These are phyloP conservation scores for Fusarium sp. DNA, from an alignment of 2,329 filamentous ascomycete species.

Conservation along the genomic window DNA sequence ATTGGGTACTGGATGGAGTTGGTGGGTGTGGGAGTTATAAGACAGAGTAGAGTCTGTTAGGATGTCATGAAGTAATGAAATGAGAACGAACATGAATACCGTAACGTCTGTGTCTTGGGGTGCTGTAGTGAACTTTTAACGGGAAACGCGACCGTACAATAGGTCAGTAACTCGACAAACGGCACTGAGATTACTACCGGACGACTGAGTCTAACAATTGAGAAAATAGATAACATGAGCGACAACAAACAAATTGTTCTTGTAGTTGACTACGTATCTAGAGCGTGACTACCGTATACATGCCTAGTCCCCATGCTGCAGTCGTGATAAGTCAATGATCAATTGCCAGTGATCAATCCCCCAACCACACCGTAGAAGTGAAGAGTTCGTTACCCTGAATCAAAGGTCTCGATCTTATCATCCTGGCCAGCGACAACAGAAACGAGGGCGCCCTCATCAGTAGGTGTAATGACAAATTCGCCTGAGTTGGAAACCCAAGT, in stretches of 20 bases:
- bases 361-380: too few species aligned
- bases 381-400: background rate
- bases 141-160: too few species aligned
- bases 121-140: background rate
- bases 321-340: too few species aligned
- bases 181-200: too few species aligned
- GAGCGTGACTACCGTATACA: too few species aligned
- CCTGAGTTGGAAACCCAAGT: background rate
- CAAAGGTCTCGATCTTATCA: background rate
- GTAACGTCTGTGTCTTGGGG: background rate
- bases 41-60: background rate
- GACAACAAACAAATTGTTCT: too few species aligned
- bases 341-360: too few species aligned
- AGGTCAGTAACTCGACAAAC: too few species aligned
- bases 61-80: constrained; percentile 3
- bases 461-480: background rate
- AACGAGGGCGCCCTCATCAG: background rate
- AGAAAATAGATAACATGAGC: too few species aligned
- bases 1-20: background rate
- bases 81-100: background rate
- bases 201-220: too few species aligned
- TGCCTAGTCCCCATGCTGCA: too few species aligned
- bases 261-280: too few species aligned
- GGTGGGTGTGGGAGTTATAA: background rate
- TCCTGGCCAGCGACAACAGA: background rate